These are phyloP conservation scores for Talaromyces amestolkiae DNA, from an alignment of 2,329 filamentous ascomycete species.

Conservation along the genomic window DNA sequence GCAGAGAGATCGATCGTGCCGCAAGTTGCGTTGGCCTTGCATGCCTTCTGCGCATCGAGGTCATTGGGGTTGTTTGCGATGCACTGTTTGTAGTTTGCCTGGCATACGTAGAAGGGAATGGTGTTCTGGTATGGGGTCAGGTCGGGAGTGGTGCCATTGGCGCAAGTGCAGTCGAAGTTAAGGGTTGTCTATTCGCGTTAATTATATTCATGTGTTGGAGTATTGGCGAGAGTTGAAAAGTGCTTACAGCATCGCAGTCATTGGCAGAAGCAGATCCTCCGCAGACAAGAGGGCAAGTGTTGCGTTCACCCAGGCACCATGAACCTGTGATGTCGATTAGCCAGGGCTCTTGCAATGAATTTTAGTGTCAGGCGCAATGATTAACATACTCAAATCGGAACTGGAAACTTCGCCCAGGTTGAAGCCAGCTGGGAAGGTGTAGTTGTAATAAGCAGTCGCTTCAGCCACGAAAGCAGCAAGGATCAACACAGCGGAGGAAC, in stretches of 20 bases:
- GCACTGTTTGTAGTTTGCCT: conserved; percentile 51
- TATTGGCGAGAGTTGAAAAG: conserved; percentile 18
- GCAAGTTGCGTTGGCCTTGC: conserved; percentile 50
- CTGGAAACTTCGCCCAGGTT: conserved; percentile 41
- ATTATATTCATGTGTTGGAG: neutral
- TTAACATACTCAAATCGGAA: neutral
- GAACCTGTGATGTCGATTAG: conserved; percentile 24
- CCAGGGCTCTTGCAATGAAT: neutral
- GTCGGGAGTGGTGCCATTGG: conserved; percentile 55
- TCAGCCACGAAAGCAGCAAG: conserved; percentile 18
- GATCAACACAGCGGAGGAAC: conserved; percentile 20
- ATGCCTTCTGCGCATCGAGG: conserved; percentile 47
- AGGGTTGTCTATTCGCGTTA: conserved; percentile 47
- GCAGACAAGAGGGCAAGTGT: conserved; percentile 62
- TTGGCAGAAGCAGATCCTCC: conserved; percentile 51
- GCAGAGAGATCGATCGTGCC: conserved; percentile 45
- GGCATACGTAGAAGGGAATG: conserved; percentile 61
- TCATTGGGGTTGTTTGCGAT: conserved; percentile 47
- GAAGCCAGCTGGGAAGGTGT: conserved; percentile 46
- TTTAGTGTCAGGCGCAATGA: neutral
- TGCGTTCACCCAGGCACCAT: conserved; percentile 61
- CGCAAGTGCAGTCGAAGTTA: conserved; percentile 58
- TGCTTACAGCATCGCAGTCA: conserved; percentile 56
- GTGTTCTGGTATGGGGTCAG: conserved; percentile 57
- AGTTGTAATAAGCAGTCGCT: conserved; percentile 40